phyloP scores from a whole-genome alignment of 116 monocot species.

The Trichopus zeylanicus region DNA sequence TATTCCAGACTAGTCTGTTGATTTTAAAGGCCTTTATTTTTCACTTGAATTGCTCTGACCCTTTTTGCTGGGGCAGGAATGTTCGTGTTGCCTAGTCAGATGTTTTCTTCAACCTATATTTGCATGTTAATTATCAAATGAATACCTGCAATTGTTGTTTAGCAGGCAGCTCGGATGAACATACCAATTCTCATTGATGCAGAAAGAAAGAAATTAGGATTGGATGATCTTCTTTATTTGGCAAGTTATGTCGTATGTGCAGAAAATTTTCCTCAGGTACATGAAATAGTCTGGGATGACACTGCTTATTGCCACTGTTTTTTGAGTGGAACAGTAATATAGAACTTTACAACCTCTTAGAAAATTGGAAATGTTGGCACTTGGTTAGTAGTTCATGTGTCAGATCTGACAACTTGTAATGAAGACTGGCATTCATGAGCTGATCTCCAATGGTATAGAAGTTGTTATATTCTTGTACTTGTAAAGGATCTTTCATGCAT shows the following conservation, averaged over 20 bases:
- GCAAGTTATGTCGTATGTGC: conserved; percentile 84
- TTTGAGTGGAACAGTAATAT: no score
- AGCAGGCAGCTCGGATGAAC: conserved; percentile 67
- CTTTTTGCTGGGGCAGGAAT: background rate
- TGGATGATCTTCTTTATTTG: conserved; percentile 72
- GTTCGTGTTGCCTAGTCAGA: background rate
- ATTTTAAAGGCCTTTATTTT: background rate
- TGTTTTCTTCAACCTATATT: background rate
- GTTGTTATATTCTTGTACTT: no score
- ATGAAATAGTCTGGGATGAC: background rate
- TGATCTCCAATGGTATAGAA: no score
- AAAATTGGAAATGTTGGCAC: no score
- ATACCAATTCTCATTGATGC: conserved; percentile 88
- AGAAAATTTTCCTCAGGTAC: conserved; percentile 77
- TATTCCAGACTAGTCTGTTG: no score
- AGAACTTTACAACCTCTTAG: no score
- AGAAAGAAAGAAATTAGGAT: conserved; percentile 72
- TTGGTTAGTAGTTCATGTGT: no score
- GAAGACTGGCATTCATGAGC: no score
- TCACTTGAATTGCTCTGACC: background rate
- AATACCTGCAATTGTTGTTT: background rate
- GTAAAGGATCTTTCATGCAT: no score
- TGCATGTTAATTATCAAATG: background rate
- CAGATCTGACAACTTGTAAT: no score
- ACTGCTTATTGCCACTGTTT: no score